phyloP scores from a whole-genome alignment of 192 early-diverging fungal genomes.

The Coemansia umbellata region DNA sequence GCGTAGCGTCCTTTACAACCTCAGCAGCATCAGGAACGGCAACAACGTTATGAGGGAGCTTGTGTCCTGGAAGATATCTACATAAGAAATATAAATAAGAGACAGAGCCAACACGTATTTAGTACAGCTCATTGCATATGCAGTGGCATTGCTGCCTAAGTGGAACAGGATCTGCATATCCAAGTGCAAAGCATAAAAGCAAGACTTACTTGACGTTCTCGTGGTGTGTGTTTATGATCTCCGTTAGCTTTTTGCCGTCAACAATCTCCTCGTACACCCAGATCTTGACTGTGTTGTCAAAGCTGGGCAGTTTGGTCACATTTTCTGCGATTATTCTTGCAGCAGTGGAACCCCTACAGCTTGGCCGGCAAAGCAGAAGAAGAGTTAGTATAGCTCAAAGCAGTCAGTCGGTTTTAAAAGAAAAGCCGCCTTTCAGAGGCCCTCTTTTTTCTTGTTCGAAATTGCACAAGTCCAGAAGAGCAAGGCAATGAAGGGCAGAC shows the following conservation, averaged over 20 bases:
- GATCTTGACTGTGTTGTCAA: constrained; percentile 80
- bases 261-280: constrained; percentile 96
- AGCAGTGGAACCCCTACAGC: constrained; percentile 87
- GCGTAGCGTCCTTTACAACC: constrained; percentile 76
- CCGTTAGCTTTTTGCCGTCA: constrained; percentile 79
- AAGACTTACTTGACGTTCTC: constrained; percentile 74
- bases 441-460: too few species aligned
- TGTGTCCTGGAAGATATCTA: constrained; percentile 76
- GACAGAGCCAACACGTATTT: neutral
- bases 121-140: too few species aligned
- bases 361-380: neutral
- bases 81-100: neutral
- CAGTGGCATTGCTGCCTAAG: too few species aligned
- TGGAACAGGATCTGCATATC: too few species aligned
- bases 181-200: neutral
- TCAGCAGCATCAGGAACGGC: constrained; percentile 80
- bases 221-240: constrained; percentile 91
- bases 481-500: too few species aligned
- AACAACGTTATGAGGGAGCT: constrained; percentile 78
- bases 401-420: too few species aligned
- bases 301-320: constrained; percentile 61
- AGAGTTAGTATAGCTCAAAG: neutral
- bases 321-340: constrained; percentile 90
- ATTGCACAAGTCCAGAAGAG: too few species aligned
- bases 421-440: neutral